A percentile compares a stretch with the other conserved stretches of the same genome.
phyloP scores from a whole-genome alignment of 139 green algal genomes.

The Eudorina sp. region DNA sequence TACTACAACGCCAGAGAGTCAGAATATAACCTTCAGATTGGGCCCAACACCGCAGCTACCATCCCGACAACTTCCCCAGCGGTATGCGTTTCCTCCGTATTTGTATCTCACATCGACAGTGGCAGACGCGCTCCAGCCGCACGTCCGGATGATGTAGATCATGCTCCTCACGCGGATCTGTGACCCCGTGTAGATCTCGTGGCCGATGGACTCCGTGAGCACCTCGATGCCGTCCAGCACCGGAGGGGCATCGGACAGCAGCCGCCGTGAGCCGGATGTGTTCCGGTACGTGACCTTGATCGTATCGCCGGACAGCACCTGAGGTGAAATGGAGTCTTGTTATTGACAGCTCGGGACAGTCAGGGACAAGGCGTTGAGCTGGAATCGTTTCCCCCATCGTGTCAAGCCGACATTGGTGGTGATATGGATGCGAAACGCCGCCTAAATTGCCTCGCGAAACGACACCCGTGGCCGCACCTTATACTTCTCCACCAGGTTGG shows the following conservation, averaged over 20 bases:
- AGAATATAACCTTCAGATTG: no score
- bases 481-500: neutral
- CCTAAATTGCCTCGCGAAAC: no score
- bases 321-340: neutral
- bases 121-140: constrained; percentile 1
- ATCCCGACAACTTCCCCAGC: no score
- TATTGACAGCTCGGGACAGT: neutral
- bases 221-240: constrained; percentile 6
- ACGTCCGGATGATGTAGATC: constrained; percentile 22
- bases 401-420: no score
- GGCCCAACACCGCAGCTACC: no score
- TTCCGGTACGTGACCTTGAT: neutral
- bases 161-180: constrained; percentile 1
- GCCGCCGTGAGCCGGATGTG: neutral
- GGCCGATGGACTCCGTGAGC: neutral
- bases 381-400: no score
- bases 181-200: constrained; percentile 19
- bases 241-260: neutral
- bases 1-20: no score
- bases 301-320: neutral
- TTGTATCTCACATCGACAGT: constrained; percentile 1
- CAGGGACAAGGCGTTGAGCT: no score
- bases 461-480: no score
- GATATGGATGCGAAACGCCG: no score
- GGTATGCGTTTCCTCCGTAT: no score